Evolutionary conservation across 441 rosid species (phyloP).

Genomic region (Pelargonium fulgidum): DNA sequence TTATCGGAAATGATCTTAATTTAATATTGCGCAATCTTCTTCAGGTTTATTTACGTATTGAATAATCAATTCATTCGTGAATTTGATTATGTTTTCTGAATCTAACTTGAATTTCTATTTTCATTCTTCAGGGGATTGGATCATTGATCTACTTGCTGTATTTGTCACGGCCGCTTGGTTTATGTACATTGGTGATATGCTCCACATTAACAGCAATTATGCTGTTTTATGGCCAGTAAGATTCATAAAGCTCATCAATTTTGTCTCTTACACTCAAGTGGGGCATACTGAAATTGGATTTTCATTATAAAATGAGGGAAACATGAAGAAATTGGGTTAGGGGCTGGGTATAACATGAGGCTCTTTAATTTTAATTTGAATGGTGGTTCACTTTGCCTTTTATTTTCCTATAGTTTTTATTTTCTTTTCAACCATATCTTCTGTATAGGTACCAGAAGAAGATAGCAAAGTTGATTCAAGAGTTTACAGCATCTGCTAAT

Average conservation of each 20-base stretch:
- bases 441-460: conserved; percentile 85
- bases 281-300: conserved; percentile 9
- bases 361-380: conserved; percentile 11
- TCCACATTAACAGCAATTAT: conserved; percentile 63
- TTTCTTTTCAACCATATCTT: conserved; percentile 5
- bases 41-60: conserved; percentile 51
- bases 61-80: conserved; percentile 1
- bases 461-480: conserved; percentile 79
- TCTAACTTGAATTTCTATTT: conserved; percentile 24
- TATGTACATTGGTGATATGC: conserved; percentile 70
- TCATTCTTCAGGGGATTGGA: conserved; percentile 65
- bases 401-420: neutral
- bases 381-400: conserved; percentile 11
- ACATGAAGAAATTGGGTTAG: neutral
- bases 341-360: neutral
- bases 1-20: conserved; percentile 89
- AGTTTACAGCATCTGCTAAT: conserved; percentile 87
- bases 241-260: conserved; percentile 18
- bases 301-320: conserved; percentile 16
- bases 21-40: conserved; percentile 74
- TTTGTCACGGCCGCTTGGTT: conserved; percentile 80
- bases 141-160: conserved; percentile 74
- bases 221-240: conserved; percentile 80
- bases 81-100: conserved; percentile 15
- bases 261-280: neutral